phyloP scores from a whole-genome alignment of 2,329 filamentous ascomycete species.

The Aureobasidium subglaciale region DNA sequence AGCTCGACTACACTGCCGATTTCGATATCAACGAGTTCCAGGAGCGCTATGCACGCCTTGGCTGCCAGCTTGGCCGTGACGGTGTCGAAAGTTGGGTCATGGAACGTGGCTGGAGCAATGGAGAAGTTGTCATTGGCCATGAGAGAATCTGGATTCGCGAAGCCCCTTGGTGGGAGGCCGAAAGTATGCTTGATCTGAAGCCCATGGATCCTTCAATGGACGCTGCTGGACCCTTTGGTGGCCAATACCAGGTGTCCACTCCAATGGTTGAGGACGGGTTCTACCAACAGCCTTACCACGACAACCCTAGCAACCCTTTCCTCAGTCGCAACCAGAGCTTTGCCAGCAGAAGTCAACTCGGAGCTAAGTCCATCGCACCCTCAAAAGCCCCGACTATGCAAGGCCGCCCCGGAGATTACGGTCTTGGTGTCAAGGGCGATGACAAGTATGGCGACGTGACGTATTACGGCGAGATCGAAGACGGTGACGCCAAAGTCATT shows the following conservation, averaged over 20 bases:
- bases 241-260: constrained; percentile 60
- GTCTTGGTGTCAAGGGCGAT: constrained; percentile 80
- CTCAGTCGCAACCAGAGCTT: constrained; percentile 46
- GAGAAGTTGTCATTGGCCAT: constrained; percentile 82
- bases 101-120: constrained; percentile 96
- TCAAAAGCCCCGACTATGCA: constrained; percentile 53
- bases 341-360: constrained; percentile 36
- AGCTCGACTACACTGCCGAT: constrained; percentile 91
- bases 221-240: constrained; percentile 58
- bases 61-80: constrained; percentile 83
- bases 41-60: constrained; percentile 71
- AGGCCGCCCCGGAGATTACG: constrained; percentile 68
- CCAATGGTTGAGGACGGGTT: constrained; percentile 52
- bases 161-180: constrained; percentile 93
- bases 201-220: constrained; percentile 50
- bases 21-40: constrained; percentile 92
- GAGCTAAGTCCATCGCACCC: constrained; percentile 42
- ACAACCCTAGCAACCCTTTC: constrained; percentile 44
- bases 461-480: constrained; percentile 69
- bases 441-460: constrained; percentile 60
- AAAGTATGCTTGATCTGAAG: constrained; percentile 89
- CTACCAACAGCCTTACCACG: constrained; percentile 48
- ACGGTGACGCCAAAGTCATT: constrained; percentile 69
- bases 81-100: constrained; percentile 92
- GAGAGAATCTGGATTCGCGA: constrained; percentile 96